A percentile compares a stretch with the other conserved stretches of the same genome.
Evolutionary conservation across 192 early-diverging fungal genomes (phyloP).

Genomic region (Gigaspora rosea): DNA sequence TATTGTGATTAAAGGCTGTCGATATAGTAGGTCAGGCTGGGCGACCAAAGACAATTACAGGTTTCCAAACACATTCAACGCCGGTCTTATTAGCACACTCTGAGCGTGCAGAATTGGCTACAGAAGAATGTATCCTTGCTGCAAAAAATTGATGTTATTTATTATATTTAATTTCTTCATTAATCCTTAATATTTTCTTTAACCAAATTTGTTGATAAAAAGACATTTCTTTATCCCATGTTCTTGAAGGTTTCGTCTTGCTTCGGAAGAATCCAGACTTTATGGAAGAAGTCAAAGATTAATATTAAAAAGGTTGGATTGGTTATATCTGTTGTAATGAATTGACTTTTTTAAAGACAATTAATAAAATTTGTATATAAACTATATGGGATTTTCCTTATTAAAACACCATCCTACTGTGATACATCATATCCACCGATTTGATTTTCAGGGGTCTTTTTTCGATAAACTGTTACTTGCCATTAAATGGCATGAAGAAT

Average conservation of each 20-base stretch:
- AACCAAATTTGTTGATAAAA: background rate
- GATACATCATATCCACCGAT: no score
- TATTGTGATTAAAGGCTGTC: constrained; percentile 69
- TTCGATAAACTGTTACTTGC: no score
- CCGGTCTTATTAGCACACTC: constrained; percentile 95
- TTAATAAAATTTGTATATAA: no score
- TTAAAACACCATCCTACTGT: no score
- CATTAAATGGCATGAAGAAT: no score
- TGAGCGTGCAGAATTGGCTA: constrained; percentile 97
- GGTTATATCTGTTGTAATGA: no score
- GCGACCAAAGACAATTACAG: constrained; percentile 97
- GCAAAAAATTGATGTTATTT: background rate
- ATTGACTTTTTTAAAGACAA: no score
- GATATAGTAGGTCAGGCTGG: constrained; percentile 99
- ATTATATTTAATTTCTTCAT: background rate
- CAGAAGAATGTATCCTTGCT: constrained; percentile 78
- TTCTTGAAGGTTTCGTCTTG: constrained; percentile 96
- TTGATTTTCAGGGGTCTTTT: no score
- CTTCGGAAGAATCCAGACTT: constrained; percentile 92
- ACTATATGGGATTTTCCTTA: no score
- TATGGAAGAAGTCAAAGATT: constrained; percentile 67
- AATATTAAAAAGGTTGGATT: background rate
- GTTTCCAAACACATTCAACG: constrained; percentile 98
- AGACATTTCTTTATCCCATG: constrained; percentile 76
- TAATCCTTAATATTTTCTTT: background rate